These are phyloP conservation scores for Porcisia hertigi DNA, from an alignment of 208 protist species.

Conservation along the genomic window DNA sequence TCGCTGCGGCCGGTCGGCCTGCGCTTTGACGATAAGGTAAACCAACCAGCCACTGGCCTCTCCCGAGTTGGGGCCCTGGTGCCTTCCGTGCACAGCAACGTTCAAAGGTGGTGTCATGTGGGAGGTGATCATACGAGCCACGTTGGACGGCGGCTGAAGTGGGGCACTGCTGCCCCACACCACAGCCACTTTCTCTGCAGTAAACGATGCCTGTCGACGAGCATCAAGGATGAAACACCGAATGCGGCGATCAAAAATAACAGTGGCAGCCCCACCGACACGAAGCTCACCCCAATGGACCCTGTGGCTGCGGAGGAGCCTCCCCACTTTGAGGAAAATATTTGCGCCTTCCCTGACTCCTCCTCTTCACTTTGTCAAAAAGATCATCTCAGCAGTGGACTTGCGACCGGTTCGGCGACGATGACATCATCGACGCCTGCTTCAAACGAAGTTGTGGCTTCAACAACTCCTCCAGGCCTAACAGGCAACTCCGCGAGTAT, in stretches of 20 bases:
- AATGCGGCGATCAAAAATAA: background rate
- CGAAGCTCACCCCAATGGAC: slow-evolving; percentile 1
- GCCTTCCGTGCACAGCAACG: background rate
- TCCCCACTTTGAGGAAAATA: slow-evolving; percentile 8
- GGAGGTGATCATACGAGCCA: background rate
- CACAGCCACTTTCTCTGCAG: background rate
- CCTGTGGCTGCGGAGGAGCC: slow-evolving; percentile 12
- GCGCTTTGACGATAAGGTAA: background rate
- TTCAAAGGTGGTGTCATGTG: slow-evolving; percentile 2
- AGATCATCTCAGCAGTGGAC: background rate
- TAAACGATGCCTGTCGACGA: background rate
- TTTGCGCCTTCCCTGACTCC: slow-evolving; percentile 1
- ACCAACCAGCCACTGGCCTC: background rate
- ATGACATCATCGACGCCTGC: slow-evolving; percentile 7
- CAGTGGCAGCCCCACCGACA: background rate
- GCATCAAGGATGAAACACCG: background rate
- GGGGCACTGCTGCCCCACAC: background rate
- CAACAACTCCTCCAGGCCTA: background rate
- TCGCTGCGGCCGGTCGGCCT: background rate
- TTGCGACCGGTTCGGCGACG: background rate
- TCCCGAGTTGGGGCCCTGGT: background rate
- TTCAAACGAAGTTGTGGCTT: background rate
- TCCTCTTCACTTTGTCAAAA: background rate
- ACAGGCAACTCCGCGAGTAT: background rate
- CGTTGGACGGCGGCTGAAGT: background rate